Base-by-base conservation (phyloP, 2,329 filamentous ascomycete species). In the Epichloe gansuensis region DNA sequence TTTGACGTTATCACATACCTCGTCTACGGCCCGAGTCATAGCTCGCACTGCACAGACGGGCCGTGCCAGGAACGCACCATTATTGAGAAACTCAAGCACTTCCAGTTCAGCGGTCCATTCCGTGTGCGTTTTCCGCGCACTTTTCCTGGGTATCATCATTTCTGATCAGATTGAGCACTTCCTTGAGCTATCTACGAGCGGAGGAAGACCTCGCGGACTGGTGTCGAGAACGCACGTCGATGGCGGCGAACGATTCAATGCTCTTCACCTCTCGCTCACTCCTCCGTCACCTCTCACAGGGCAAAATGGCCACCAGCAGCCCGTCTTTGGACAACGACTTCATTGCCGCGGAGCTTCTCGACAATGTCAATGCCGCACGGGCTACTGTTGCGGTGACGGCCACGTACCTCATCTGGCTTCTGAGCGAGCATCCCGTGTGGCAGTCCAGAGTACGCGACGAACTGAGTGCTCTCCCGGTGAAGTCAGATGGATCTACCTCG, bases 361-460 rank as follows among this genome's bases (percentile, higher is more conserved):
- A 55, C 23, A 55, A 55, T 31, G 46, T 55, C n/a, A 52, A 52
- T 43, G 53, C 53, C 11, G 53, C 53, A 7, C 45, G 52, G 17
- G 53, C 53, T 31, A 55, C 53, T 3, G 35, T 50, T 21, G 53
- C 53, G 2, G 50, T 55, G 7, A 52, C 50, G 5, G 53, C 50
- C 8, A 55, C 53, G 11, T 55, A 55, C 25, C 43, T 55, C 3
- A 52, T 55, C 15, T 55, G 50, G 53, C 28, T 39, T 13, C 38
- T 55, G n/a, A 52, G 49, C 11, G n/a, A 50, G 50, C 12, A 44
- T 28, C 50, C 53, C 23, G 9, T 21, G 31, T 55, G 53, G 53
- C 53, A 55, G 50, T 31, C n/a, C 11, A 49, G 35, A 35, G 52
- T 55, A 46, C 53, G 50, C 38, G 8, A 49, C 5, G 53, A 55